Conservation (phyloP, 208 protist genomes). For the Trypanosoma caninum region DNA sequence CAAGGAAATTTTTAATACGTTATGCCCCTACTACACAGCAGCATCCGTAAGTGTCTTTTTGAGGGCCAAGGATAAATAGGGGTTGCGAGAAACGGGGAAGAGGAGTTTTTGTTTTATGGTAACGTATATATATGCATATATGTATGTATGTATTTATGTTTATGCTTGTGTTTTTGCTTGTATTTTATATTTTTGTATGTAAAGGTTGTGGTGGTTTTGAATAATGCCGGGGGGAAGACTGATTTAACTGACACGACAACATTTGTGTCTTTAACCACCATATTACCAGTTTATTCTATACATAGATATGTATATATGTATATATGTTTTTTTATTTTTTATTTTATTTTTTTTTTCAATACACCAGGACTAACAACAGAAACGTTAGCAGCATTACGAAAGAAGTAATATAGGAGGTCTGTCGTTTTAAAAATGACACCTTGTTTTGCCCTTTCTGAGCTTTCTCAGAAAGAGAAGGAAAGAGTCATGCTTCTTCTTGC, state of each 20-base stretch:
- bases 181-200: conserved; percentile 1
- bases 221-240: too few species aligned
- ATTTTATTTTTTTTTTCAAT: not conserved
- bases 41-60: too few species aligned
- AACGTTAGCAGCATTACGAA: not conserved
- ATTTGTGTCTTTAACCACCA: too few species aligned
- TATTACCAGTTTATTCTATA: too few species aligned
- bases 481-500: conserved; percentile 14
- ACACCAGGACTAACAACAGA: not conserved
- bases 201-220: not conserved
- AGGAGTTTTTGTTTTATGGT: too few species aligned
- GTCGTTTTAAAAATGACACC: not conserved
- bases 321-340: conserved; percentile 21
- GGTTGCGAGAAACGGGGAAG: too few species aligned
- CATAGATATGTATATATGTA: too few species aligned
- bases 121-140: too few species aligned
- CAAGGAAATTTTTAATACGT: too few species aligned
- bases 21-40: too few species aligned
- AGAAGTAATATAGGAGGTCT: not conserved
- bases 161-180: not conserved
- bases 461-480: conserved; percentile 6
- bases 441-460: conserved; percentile 4
- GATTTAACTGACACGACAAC: too few species aligned
- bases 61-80: too few species aligned
- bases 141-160: not conserved